phyloP scores from a whole-genome alignment of 2,329 filamentous ascomycete species.

The Fusarium caatingaense region DNA sequence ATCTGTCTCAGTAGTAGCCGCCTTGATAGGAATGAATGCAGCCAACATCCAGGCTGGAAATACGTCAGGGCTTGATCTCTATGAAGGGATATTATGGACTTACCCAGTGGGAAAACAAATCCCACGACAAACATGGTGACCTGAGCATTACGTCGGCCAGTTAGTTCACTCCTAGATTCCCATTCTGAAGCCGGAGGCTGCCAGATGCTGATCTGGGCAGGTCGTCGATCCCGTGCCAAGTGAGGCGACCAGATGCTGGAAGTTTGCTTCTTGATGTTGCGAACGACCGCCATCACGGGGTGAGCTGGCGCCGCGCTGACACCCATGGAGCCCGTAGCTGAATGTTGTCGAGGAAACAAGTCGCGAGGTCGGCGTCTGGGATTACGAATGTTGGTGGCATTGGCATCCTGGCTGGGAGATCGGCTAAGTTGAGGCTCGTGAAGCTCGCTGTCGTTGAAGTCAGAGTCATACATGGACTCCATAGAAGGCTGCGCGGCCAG shows the following conservation, averaged over 20 bases:
- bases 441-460: slow-evolving; percentile 60
- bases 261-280: slow-evolving; percentile 59
- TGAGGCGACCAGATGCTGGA: slow-evolving; percentile 80
- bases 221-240: slow-evolving; percentile 71
- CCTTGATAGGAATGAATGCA: slow-evolving; percentile 77
- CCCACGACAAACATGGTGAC: slow-evolving; percentile 79
- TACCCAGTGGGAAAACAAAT: slow-evolving; percentile 80
- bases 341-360: slow-evolving; percentile 19
- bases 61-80: slow-evolving; percentile 28
- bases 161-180: slow-evolving; percentile 67
- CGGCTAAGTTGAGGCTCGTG: slow-evolving; percentile 59
- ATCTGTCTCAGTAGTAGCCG: slow-evolving; percentile 63
- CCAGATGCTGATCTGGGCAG: slow-evolving; percentile 73
- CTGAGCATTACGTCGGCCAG: slow-evolving; percentile 78
- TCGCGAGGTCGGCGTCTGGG: slow-evolving; percentile 60
- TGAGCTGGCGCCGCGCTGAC: slow-evolving; percentile 53
- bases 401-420: slow-evolving; percentile 63
- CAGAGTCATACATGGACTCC: slow-evolving; percentile 58
- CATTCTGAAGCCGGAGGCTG: slow-evolving; percentile 77
- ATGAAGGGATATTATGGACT: slow-evolving; percentile 44
- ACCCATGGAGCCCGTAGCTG: slow-evolving; percentile 56
- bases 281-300: slow-evolving; percentile 44
- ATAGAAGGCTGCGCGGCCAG: slow-evolving; percentile 59
- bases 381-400: slow-evolving; percentile 58
- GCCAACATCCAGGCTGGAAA: slow-evolving; percentile 80